Base-by-base conservation (phyloP, 345 rosid genomes). In the Combretum micranthum region DNA sequence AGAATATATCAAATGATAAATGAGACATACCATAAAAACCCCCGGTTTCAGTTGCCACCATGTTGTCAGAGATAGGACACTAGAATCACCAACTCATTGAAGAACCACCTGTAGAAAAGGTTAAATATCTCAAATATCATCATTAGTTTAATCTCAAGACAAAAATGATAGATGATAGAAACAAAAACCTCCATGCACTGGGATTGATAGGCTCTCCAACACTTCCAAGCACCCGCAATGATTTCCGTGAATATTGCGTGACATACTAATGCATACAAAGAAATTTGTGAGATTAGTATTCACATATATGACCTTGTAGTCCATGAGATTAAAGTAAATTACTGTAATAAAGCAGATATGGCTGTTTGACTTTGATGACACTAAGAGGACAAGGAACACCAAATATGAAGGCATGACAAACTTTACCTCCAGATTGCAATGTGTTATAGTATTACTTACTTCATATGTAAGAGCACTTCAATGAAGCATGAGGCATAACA, bases 41-140 rank as follows among this genome's bases (percentile, higher is more conserved):
- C 20, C 99, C 99, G 56, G 97, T 89, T 83, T 93, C 99, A 61
- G 99, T 93, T 93, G 97, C 99, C 99, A 93, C 99, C 99, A 93
- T 20, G 99, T 93, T 93, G 68, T 93, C 99, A 25, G 96, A 87
- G 64, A 93, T 93, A 46, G 99, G 99, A 64, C 99, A 89, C 65
- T 85, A 16, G 95, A 79, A 55, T 82, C 90, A 71, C 97, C 97
- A 43, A 89, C 91, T 60, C 72, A 78, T 93, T 93, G 77, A 65
- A 93, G 73, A 82, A 85, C 99, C 99, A 93, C 81, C 99, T 89
- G 75, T 45, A 60, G 58, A 47, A 60, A 58, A 59, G 39, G 10
- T 32, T 9, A n/a, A 69, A 56, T 57, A 60, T 15, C 39, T 32
- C 39, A 3, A 4, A 32, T 4, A 32, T 32, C 5, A 1, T 32